phyloP scores from a whole-genome alignment of 192 early-diverging fungal species.

The Entophlyctis luteolus region DNA sequence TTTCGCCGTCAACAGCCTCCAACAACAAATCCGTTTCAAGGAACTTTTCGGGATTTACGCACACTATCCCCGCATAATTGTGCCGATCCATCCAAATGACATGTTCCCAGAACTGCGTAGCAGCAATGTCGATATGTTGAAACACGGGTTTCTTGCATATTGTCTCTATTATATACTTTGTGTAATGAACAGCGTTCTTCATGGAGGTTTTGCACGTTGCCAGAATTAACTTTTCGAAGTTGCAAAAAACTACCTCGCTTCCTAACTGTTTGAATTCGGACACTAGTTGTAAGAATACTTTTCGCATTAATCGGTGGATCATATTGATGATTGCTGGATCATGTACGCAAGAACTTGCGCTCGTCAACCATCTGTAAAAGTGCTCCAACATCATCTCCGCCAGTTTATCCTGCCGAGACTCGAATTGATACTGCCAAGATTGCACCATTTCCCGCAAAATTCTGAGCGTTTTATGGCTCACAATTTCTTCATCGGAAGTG shows the following conservation, averaged over 20 bases:
- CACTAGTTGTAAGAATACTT: conserved; percentile 78
- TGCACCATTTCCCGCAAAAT: conserved; percentile 75
- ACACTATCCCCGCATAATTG: conserved; percentile 73
- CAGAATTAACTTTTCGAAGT: conserved; percentile 75
- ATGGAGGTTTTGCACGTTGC: conserved; percentile 74
- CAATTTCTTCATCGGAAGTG: conserved; percentile 37
- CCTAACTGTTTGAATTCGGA: conserved; percentile 78
- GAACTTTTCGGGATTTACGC: conserved; percentile 23
- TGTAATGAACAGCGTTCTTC: conserved; percentile 67
- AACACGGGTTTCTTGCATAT: conserved; percentile 72
- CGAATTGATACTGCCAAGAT: conserved; percentile 71
- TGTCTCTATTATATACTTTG: conserved; percentile 66
- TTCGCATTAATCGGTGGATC: conserved; percentile 85
- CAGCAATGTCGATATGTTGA: conserved; percentile 64
- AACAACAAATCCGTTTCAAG: conserved; percentile 4
- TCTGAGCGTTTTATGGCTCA: conserved; percentile 59
- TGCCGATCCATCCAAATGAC: conserved; percentile 88
- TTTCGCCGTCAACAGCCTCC: conserved; percentile 16
- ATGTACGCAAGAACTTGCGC: conserved; percentile 64
- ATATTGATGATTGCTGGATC: conserved; percentile 78
- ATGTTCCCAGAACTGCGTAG: conserved; percentile 72
- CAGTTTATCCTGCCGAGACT: conserved; percentile 54
- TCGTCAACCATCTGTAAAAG: conserved; percentile 85
- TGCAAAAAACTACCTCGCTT: conserved; percentile 72
- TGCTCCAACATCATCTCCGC: conserved; percentile 66